A percentile compares a stretch with the other conserved stretches of the same genome.
Evolutionary conservation across 2,329 filamentous ascomycete species (phyloP).

Genomic region (Metarhizium robertsii): DNA sequence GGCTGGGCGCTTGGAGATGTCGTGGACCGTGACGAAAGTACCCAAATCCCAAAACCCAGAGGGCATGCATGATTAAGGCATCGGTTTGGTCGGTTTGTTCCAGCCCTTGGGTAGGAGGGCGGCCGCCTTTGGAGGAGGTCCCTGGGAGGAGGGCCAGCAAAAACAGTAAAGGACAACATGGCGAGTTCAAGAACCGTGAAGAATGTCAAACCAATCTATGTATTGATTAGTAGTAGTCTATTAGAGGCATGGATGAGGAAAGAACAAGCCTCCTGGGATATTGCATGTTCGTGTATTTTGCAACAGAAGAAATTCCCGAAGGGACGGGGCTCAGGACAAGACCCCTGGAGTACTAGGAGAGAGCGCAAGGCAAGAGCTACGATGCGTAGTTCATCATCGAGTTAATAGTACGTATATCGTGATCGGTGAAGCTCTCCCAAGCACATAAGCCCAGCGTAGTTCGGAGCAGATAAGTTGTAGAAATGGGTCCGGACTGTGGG

Average conservation of each 20-base stretch:
- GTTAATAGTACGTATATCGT: not conserved
- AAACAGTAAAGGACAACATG: not conserved
- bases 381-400: not conserved
- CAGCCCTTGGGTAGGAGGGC: no score
- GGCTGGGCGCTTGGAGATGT: not conserved
- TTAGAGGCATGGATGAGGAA: not conserved
- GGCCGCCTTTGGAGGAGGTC: no score
- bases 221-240: not conserved
- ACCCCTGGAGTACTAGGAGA: not conserved
- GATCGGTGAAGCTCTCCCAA: not conserved
- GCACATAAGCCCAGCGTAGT: not conserved
- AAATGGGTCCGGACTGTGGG: not conserved
- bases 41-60: not conserved
- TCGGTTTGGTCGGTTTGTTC: not conserved
- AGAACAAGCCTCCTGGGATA: not conserved
- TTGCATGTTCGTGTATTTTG: not conserved
- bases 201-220: not conserved
- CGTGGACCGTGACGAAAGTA: not conserved
- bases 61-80: not conserved
- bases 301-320: not conserved
- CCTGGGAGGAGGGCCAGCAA: not conserved
- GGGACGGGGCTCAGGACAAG: not conserved
- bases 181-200: not conserved
- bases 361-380: not conserved
- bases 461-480: not conserved